These are phyloP conservation scores for Spathaspora passalidarum DNA, from an alignment of 805 yeast genomes.

Conservation along the genomic window DNA sequence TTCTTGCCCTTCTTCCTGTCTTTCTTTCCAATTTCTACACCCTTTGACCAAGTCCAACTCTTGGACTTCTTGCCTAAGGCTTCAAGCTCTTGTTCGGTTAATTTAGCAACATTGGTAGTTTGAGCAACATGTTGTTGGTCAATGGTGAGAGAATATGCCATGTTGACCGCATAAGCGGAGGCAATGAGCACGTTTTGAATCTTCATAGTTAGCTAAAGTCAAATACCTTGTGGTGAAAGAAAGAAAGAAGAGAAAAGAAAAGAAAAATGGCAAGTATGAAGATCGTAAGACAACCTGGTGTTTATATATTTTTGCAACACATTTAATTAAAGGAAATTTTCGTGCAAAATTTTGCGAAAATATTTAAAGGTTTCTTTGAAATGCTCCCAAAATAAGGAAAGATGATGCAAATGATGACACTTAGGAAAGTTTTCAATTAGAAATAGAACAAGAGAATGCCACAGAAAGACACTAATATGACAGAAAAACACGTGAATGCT, in stretches of 20 bases:
- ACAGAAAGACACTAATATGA: no score
- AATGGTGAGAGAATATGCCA: background rate
- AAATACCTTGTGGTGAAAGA: background rate
- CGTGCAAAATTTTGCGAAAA: background rate
- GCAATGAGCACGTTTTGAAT: background rate
- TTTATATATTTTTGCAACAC: background rate
- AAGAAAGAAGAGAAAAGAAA: background rate
- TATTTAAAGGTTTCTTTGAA: background rate
- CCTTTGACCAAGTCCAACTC: conserved; percentile 4
- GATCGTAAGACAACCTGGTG: no score
- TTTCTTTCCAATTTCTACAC: background rate
- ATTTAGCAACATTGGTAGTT: background rate
- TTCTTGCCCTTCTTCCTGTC: conserved; percentile 16
- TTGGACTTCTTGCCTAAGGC: background rate
- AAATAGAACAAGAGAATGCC: no score
- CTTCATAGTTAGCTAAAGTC: background rate
- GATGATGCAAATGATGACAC: background rate
- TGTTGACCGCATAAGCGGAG: background rate
- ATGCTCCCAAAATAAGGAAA: background rate
- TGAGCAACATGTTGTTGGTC: background rate
- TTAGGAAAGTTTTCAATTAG: background rate
- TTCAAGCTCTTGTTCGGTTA: background rate
- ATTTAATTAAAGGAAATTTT: background rate
- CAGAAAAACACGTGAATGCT: no score
- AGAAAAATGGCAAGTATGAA: no score